Evolutionary conservation across 2,329 filamentous ascomycete species (phyloP).

Genomic region (Colletotrichum theobromicola): DNA sequence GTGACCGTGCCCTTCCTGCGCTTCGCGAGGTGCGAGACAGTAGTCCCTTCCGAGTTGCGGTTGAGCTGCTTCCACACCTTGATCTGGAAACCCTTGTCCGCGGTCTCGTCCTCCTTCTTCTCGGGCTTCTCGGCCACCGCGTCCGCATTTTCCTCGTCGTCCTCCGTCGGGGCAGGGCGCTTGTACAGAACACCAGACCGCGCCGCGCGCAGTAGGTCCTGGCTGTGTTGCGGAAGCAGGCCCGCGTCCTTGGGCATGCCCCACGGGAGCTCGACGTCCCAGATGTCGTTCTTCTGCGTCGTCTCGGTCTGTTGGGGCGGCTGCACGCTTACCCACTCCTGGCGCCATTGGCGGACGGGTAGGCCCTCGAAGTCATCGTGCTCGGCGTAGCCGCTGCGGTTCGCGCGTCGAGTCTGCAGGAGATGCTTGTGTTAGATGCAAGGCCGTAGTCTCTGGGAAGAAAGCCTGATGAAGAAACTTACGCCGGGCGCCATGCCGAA

Average conservation of each 20-base stretch:
- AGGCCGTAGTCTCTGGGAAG: slow-evolving; percentile 19
- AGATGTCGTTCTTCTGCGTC: slow-evolving; percentile 67
- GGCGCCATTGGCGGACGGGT: slow-evolving; percentile 89
- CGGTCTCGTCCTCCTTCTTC: slow-evolving; percentile 68
- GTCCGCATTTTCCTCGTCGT: slow-evolving; percentile 62
- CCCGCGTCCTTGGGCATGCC: slow-evolving; percentile 87
- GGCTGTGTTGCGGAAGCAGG: slow-evolving; percentile 78
- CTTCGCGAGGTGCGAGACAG: slow-evolving; percentile 63
- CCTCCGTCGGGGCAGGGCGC: slow-evolving; percentile 66
- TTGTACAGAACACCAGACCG: slow-evolving; percentile 80
- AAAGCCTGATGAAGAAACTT: background rate
- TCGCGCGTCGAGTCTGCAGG: slow-evolving; percentile 60
- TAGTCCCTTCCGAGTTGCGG: slow-evolving; percentile 59
- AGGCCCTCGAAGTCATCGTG: slow-evolving; percentile 73
- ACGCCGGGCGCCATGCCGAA: slow-evolving; percentile 45
- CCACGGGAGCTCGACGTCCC: slow-evolving; percentile 76
- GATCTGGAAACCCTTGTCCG: slow-evolving; percentile 57
- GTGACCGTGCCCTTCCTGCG: slow-evolving; percentile 66
- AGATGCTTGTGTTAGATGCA: slow-evolving; percentile 19
- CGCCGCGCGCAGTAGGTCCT: slow-evolving; percentile 82
- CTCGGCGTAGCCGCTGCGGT: slow-evolving; percentile 60
- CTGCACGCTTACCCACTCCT: slow-evolving; percentile 71
- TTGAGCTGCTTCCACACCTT: slow-evolving; percentile 68
- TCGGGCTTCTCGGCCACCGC: slow-evolving; percentile 55
- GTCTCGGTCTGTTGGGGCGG: slow-evolving; percentile 70